Conservation (phyloP, 2,329 filamentous ascomycete genomes). For the Colletotrichum brevisporum region DNA sequence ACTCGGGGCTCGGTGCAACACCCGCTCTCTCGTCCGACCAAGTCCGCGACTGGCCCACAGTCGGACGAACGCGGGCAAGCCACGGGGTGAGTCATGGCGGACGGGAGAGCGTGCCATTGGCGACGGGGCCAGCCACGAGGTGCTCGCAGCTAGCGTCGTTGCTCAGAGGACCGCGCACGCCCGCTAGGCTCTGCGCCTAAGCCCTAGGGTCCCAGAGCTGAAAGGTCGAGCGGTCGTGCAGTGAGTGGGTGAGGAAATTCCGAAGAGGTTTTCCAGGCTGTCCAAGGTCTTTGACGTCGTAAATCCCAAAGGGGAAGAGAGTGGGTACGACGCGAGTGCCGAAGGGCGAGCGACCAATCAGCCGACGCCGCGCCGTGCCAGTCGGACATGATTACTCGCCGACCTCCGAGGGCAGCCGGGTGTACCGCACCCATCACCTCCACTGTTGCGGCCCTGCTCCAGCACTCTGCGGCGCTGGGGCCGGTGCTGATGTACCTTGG, state of each 20-base stretch:
- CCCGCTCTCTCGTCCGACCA: no score
- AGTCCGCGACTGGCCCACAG: no score
- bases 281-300: conserved; percentile 28
- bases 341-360: conserved; percentile 16
- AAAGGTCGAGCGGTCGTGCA: no score
- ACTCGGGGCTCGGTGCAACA: no score
- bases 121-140: not conserved
- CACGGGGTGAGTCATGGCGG: conserved; percentile 10
- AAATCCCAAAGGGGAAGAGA: conserved; percentile 18
- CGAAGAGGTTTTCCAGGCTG: not conserved
- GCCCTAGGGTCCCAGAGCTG: no score
- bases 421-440: not conserved
- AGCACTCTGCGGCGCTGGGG: no score
- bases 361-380: conserved; percentile 12
- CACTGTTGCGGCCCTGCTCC: no score
- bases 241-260: no score
- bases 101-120: not conserved
- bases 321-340: conserved; percentile 19
- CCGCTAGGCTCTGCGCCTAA: no score
- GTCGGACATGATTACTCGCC: conserved; percentile 31
- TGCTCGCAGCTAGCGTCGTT: conserved; percentile 13
- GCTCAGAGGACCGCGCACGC: no score
- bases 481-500: no score
- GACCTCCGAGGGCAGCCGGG: conserved; percentile 26
- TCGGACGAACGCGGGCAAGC: not conserved